Conservation (phyloP, 495 filamentous ascomycete genomes). For the Margaritispora aquatica region DNA sequence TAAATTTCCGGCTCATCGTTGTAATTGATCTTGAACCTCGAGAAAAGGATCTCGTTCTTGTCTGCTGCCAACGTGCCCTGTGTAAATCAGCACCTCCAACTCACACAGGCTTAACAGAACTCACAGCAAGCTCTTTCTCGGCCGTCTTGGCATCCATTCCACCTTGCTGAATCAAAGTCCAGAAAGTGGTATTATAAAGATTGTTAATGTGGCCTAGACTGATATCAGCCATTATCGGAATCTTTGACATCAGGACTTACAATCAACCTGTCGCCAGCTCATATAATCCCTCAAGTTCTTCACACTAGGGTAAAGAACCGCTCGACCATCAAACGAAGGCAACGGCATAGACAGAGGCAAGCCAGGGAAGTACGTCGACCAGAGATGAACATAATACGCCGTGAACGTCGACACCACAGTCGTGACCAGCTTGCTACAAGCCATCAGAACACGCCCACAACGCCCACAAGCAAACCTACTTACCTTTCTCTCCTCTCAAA, state of each 20-base stretch:
- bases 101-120: constrained; percentile 3
- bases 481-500: constrained; percentile 86
- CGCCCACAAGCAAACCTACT: constrained; percentile 14
- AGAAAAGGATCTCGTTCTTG: constrained; percentile 96
- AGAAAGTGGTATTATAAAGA: constrained; percentile 95
- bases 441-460: not conserved
- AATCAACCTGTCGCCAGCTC: constrained; percentile 95
- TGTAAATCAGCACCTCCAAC: not conserved
- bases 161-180: constrained; percentile 74
- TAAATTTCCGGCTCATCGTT: constrained; percentile 91
- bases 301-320: constrained; percentile 76
- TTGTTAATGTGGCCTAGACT: constrained; percentile 91
- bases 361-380: constrained; percentile 68
- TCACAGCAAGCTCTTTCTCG: constrained; percentile 68
- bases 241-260: constrained; percentile 41
- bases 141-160: constrained; percentile 70
- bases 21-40: constrained; percentile 87
- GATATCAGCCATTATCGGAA: not conserved
- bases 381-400: constrained; percentile 79
- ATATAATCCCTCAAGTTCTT: constrained; percentile 86
- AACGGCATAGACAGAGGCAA: constrained; percentile 63
- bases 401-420: constrained; percentile 91
- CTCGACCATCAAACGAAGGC: constrained; percentile 87
- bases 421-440: constrained; percentile 71
- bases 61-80: constrained; percentile 77